Conservation (phyloP, 2,329 filamentous ascomycete species). For the Aspergillus versicolor region DNA sequence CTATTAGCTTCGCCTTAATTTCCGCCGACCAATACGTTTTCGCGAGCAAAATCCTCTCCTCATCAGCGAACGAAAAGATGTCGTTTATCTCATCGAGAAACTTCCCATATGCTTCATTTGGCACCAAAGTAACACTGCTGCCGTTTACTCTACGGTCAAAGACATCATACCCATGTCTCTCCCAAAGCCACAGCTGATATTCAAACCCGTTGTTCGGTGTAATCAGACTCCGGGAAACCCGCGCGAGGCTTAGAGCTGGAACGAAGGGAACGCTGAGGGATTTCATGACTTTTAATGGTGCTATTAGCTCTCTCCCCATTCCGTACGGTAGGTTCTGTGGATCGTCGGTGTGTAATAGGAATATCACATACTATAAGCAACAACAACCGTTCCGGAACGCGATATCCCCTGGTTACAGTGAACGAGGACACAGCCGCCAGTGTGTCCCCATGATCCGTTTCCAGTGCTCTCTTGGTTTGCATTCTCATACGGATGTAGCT, state of each 20-base stretch:
- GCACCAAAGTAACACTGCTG: no score
- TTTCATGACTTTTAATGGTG: background rate
- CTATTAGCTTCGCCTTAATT: no score
- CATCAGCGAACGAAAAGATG: background rate
- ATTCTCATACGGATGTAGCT: background rate
- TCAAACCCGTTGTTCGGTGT: constrained; percentile 7
- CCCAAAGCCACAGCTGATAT: constrained; percentile 6
- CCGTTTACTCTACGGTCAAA: background rate
- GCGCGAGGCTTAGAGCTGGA: background rate
- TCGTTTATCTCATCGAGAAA: background rate
- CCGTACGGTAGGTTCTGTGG: background rate
- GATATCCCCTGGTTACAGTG: constrained; percentile 8
- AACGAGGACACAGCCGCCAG: background rate
- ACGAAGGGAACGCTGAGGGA: background rate
- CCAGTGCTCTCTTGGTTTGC: background rate
- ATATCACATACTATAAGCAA: constrained; percentile 5
- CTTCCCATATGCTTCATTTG: background rate
- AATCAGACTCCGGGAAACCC: background rate
- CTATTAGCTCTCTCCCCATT: background rate
- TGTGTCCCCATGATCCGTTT: background rate
- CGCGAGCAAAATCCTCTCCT: background rate
- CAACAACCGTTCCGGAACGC: constrained; percentile 3
- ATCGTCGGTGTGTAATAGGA: background rate
- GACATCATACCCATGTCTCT: background rate
- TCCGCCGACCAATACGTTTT: background rate